Base-by-base conservation (phyloP, 2,329 filamentous ascomycete genomes). In the Tolypocladium paradoxum region DNA sequence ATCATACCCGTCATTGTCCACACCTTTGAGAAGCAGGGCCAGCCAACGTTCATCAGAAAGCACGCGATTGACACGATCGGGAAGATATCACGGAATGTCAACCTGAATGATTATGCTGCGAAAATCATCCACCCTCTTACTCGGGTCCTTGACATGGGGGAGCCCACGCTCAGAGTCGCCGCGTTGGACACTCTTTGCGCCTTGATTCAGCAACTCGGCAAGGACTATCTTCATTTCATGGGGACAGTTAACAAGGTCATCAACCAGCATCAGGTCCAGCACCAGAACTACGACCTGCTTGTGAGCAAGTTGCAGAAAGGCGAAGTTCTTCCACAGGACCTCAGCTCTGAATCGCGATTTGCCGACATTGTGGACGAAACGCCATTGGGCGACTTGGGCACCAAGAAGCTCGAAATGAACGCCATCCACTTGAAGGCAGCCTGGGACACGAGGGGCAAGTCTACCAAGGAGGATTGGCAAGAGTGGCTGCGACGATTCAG, bases 401-500 rank as follows among this genome's bases (percentile, higher is more conserved):
- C 87, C 14, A 96, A 96, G 76, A 97, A 97, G 70, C 78, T 97
- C 35, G 90, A 95, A 56, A 92, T 97, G 69, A 99, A 99, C 61
- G 90, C 96, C 50, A 91, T 97, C 58, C 95, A 99, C 74, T 76
- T 99, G 24, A 96, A 97, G 70, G 87, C 87, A 58, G 93, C 95
- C 0, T 99, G 93, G 93, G 93, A 97, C 62, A 93, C 95, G 0
- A 90, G 87, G 55, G 90, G 95, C 56, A 96, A 96, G 65, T 96
- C 92, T 0, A 99, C 93, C 11, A 90, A 91, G 62, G 93, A 99
- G 66, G 93, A 99, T 70, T 99, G 93, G 93, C 89, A 96, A 63
- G 93, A 99, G 68, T 99, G 93, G 93, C 90, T 99, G 70, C 84
- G 95, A 56, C 82, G 92, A 31, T 96, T 99, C 71, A 97, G 92